Evolutionary conservation across 2,329 filamentous ascomycete species (phyloP).

Genomic region (Paecilomyces dactylethromorphus): DNA sequence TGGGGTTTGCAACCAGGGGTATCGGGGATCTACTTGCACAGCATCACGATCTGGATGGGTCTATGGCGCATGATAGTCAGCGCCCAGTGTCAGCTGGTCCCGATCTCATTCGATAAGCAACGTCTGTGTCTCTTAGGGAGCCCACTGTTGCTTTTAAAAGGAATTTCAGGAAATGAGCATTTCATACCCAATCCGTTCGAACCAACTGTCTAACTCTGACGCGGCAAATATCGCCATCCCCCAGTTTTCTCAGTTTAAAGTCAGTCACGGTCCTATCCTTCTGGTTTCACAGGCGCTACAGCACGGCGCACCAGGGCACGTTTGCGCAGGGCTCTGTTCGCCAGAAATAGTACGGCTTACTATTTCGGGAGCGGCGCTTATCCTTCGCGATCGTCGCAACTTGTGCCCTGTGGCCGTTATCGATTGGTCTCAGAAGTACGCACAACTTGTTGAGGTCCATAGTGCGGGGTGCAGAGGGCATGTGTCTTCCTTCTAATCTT

Average conservation of each 20-base stretch:
- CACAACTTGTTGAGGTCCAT: not conserved
- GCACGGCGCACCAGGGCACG: not conserved
- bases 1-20: not conserved
- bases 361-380: not conserved
- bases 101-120: not conserved
- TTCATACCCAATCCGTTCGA: not conserved
- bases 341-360: not conserved
- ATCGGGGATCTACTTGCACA: not conserved
- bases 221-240: not conserved
- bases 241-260: not conserved
- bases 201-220: not conserved
- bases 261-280: not conserved
- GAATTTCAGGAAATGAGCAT: not conserved
- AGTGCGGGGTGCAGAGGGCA: not conserved
- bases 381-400: not conserved
- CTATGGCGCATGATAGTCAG: not conserved
- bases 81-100: not conserved
- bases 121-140: not conserved
- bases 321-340: not conserved
- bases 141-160: not conserved
- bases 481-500: not conserved
- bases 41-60: not conserved
- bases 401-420: not conserved
- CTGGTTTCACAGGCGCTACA: not conserved
- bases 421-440: not conserved